phyloP scores from a whole-genome alignment of 257 asterid species.

The Solanum pinnatisectum region DNA sequence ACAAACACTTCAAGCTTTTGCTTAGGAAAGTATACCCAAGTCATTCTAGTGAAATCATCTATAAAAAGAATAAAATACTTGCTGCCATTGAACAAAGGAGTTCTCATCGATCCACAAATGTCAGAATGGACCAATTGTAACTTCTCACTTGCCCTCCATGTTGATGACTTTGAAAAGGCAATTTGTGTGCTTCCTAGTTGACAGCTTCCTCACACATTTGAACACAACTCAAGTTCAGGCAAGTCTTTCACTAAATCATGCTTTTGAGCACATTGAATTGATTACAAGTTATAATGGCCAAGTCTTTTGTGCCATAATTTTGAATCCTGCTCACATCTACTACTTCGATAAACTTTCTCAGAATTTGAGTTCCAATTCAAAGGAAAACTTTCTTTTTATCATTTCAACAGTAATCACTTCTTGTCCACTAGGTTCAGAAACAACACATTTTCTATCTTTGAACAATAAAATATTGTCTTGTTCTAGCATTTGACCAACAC shows the following conservation, averaged over 20 bases:
- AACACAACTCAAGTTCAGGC: background rate
- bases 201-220: background rate
- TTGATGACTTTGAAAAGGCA: background rate
- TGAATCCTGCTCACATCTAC: background rate
- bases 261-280: background rate
- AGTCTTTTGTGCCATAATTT: background rate
- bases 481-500: background rate
- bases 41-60: background rate
- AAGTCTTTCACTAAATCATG: background rate
- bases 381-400: background rate
- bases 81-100: background rate
- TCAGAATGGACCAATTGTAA: background rate
- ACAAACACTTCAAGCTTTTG: background rate
- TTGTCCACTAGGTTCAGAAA: background rate
- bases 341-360: background rate
- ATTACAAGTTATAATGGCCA: background rate
- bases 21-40: background rate
- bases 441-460: background rate
- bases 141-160: background rate
- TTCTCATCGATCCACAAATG: background rate
- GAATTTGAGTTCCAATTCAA: background rate
- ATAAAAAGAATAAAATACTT: background rate
- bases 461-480: background rate
- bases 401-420: background rate
- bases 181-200: background rate